Evolutionary conservation across 495 filamentous ascomycete species (phyloP).

Genomic region (Daldinia grandis): DNA sequence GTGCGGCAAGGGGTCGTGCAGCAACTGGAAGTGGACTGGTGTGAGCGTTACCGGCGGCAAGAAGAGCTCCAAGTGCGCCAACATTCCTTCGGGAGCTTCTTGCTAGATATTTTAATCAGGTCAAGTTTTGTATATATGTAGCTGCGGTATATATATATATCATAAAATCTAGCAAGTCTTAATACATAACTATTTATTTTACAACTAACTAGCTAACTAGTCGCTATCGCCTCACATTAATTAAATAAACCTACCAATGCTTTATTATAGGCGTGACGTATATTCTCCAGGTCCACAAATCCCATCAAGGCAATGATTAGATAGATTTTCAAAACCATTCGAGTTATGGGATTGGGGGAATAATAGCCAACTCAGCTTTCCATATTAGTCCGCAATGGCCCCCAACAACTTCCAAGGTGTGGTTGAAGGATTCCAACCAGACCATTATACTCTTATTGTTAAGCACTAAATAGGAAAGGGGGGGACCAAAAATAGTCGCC

Average conservation of each 20-base stretch:
- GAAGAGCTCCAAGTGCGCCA: constrained; percentile 50
- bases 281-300: not conserved
- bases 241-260: too few relatives aligned
- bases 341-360: not conserved
- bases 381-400: not conserved
- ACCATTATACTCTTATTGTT: not conserved
- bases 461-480: not conserved
- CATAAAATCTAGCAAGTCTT: not conserved
- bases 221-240: not conserved
- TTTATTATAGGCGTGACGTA: not conserved
- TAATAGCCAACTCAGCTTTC: not conserved
- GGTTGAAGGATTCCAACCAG: not conserved
- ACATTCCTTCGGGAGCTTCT: constrained; percentile 48
- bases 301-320: not conserved
- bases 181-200: too few relatives aligned
- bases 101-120: constrained; percentile 7
- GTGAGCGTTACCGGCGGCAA: constrained; percentile 58
- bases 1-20: constrained; percentile 57
- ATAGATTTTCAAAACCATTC: not conserved
- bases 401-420: not conserved
- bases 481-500: not conserved
- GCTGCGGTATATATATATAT: not conserved
- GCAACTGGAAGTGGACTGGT: constrained; percentile 58
- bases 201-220: too few relatives aligned
- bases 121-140: not conserved